Evolutionary conservation across 352 stramenopile species (phyloP), one percentile per base, ranked within the genome.

Genomic region (Discostella stelligera): DNA sequence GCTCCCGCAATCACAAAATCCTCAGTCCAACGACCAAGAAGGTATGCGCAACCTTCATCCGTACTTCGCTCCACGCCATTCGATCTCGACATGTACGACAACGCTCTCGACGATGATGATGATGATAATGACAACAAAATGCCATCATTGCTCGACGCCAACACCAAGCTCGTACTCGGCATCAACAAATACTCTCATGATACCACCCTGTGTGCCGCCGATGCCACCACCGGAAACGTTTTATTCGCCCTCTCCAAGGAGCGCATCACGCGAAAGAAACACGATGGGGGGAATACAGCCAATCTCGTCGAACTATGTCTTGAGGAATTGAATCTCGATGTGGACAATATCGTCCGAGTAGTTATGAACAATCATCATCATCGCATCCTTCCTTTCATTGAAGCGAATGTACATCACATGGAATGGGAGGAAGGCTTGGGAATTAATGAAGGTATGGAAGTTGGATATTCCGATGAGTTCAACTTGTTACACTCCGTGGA

Each of bases 121-220:
- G 66, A 85, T 52, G 66, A 72, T 16, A 65, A 70, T 23, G 32
- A 18, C 44, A 25, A n/a, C n/a, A 1, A 44, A 44, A 44, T 76
- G 80, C 65, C 68, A 37, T n/a, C 49, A 13, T 18, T 7, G 25
- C 13, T 61, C 27, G 48, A 66, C 21, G 11, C n/a, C 14, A 63
- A 83, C 27, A 91, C 83, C 0, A 80, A 89, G 64, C 69, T 93
- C 8, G 71, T 94, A 5, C 21, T 94, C 14, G 89, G 89, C 9
- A 70, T 94, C 20, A 92, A 93, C 72, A 93, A 93, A 69, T 94
- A 93, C 66, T 88, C 81, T 10, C 87, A 94, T 67, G 89, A 94
- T 66, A 88, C 89, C 0, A 77, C 77, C n/a, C 21, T 92, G 2
- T 94, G 84, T 66, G 87, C 85, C n/a, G 84, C 87, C 4, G 73